These are phyloP conservation scores for Phytophthora nicotianae DNA, from an alignment of 352 stramenopile genomes.

Conservation along the genomic window DNA sequence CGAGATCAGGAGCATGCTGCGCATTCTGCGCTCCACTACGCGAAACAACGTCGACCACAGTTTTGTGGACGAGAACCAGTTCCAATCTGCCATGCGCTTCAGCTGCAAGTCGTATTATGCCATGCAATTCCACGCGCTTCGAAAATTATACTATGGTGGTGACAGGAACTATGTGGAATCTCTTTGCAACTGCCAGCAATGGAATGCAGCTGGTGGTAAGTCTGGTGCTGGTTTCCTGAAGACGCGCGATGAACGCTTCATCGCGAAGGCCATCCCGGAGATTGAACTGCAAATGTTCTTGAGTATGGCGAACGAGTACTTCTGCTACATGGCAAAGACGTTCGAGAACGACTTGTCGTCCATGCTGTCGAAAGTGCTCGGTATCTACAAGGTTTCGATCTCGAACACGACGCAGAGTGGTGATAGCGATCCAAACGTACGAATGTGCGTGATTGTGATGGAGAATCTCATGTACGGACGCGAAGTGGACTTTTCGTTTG, in stretches of 20 bases:
- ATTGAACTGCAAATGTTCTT: slow-evolving; percentile 91
- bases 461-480: slow-evolving; percentile 89
- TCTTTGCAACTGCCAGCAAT: slow-evolving; percentile 86
- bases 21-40: slow-evolving; percentile 64
- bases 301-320: slow-evolving; percentile 91
- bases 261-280: slow-evolving; percentile 86
- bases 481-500: slow-evolving; percentile 86
- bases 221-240: slow-evolving; percentile 87
- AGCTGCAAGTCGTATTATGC: slow-evolving; percentile 91
- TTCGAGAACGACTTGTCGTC: slow-evolving; percentile 87
- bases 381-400: slow-evolving; percentile 88
- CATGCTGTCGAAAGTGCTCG: slow-evolving; percentile 89
- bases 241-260: slow-evolving; percentile 87
- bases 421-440: slow-evolving; percentile 65
- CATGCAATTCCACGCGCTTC: slow-evolving; percentile 88
- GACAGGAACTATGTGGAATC: slow-evolving; percentile 89
- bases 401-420: slow-evolving; percentile 51
- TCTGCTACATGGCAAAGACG: slow-evolving; percentile 89
- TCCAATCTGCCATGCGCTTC: slow-evolving; percentile 80
- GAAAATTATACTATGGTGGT: slow-evolving; percentile 83
- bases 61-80: slow-evolving; percentile 89
- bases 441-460: slow-evolving; percentile 90
- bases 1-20: slow-evolving; percentile 57
- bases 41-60: slow-evolving; percentile 86
- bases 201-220: slow-evolving; percentile 86